Base-by-base conservation (phyloP, 495 filamentous ascomycete species). In the Aspergillus affinis region DNA sequence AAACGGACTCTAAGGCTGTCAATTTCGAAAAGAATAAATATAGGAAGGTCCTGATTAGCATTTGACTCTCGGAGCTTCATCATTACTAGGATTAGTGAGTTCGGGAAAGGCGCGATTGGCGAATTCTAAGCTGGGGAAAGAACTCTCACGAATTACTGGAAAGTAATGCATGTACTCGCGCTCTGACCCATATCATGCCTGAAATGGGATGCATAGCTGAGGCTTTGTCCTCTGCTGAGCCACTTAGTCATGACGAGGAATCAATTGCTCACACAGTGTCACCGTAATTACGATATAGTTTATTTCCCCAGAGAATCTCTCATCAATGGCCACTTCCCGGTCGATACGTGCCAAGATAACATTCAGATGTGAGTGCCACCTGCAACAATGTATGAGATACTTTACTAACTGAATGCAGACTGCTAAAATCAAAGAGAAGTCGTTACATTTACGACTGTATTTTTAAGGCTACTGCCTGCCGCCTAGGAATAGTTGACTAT, bases 271-370 rank as follows among this genome's bases (percentile, higher is more conserved):
- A 60, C 10, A 47, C 19, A 64, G 23, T 70, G 51, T 64, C 19
- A 45, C 46, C 50, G 48, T 47, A 59, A 67, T 55, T 66, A 62
- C 48, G 60, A 61, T 36, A 58, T 70, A 21, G 10, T 62, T 54
- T 70, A 68, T 54, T 62, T 68, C 54, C 65, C 53, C 36, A 44
- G 45, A 26, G 63, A 64, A 60, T 63, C 55, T 53, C 62, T 56
- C 13, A 46, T 65, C 21, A 17, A 69, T 62, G 56, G 55, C 54
- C 46, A 36, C 26, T 69, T 50, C 47, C 67, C 54, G 4, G 57
- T 58, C 26, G 55, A 55, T 59, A 58, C n/a, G 44, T 66, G 52
- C 27, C 27, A 54, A 47, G 8, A 51, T 21, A 53, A 62, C 13
- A 62, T 69, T 26, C 18, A 46, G 54, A 18, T 21, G 56, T 68